Evolutionary conservation across 371 early-diverging fungal genomes (phyloP), one percentile per base, ranked within the genome.

Genomic region (Mucor racemosus): DNA sequence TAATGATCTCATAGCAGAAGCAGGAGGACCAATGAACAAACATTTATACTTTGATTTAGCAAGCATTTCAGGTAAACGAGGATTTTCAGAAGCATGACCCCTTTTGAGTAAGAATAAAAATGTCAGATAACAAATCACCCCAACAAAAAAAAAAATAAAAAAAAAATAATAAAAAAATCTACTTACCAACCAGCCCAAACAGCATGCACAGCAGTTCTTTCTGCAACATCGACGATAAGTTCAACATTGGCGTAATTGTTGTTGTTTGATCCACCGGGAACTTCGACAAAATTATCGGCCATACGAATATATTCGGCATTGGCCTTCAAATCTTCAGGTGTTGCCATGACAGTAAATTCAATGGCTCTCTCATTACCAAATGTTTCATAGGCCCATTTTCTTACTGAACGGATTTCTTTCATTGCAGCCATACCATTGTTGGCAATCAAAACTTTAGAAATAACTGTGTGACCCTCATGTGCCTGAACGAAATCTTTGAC

Each of bases 351-450:
- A 50, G 95, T 95, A 75, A 99, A 99, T 77, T 96, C 88, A 74
- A 99, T 95, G 39, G 95, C 94, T 19, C 92, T 86, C 78, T 98
- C 96, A 72, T 96, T 90, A 59, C 99, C 98, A 86, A 99, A 99
- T 14, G 94, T 94, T 76, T 97, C 96, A 76, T 99, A 99, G 6
- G 99, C 92, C 97, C 98, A 99, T 76, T 98, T 92, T 65, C 98
- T 91, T 36, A 99, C 94, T 3, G 98, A 97, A 53, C 98, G 90
- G 66, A 99, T 98, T 84, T 97, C 99, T 80, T 99, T 99, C 77
- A 99, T 97, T 57, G 99, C 99, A 6, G 98, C 99, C 84, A 99
- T 96, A 71, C 99, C 99, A 87, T 99, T 99, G 88, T 99, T 99
- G 71, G 99, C 99, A 74, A 98, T 96, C 68, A 98, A 86, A 17